Conservation (phyloP, 768 basidiomycete species). For the Trametes sanguinea region DNA sequence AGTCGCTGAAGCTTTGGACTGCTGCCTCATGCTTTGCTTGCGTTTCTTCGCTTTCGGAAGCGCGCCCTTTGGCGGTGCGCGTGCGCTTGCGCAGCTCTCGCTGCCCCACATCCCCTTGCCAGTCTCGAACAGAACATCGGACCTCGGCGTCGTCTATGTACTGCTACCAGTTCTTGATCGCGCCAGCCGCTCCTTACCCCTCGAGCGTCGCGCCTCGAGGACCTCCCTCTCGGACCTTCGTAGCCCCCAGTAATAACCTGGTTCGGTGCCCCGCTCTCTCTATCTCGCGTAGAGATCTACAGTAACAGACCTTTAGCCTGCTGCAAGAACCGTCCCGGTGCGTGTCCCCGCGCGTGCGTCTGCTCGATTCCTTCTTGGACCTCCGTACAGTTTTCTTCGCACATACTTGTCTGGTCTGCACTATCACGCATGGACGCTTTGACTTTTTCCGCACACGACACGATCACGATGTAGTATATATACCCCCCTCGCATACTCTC, state of each 20-base stretch:
- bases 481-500: neutral
- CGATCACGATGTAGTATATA: neutral
- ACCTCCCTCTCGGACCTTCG: neutral
- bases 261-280: neutral
- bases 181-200: neutral
- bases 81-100: neutral
- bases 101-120: neutral
- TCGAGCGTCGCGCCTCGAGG: neutral
- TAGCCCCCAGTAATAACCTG: neutral
- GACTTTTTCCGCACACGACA: neutral
- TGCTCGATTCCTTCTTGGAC: too few relatives aligned
- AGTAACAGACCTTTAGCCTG: neutral
- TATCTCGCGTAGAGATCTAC: neutral
- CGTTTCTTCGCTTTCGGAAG: neutral
- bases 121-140: constrained; percentile 3
- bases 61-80: neutral
- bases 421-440: neutral
- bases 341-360: too few relatives aligned
- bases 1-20: neutral
- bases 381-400: neutral
- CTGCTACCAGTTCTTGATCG: neutral
- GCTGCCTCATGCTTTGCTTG: neutral
- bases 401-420: neutral
- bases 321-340: too few relatives aligned
- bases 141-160: neutral